Evolutionary conservation across 2,329 filamentous ascomycete species (phyloP).

Genomic region (Colletotrichum kahawae): DNA sequence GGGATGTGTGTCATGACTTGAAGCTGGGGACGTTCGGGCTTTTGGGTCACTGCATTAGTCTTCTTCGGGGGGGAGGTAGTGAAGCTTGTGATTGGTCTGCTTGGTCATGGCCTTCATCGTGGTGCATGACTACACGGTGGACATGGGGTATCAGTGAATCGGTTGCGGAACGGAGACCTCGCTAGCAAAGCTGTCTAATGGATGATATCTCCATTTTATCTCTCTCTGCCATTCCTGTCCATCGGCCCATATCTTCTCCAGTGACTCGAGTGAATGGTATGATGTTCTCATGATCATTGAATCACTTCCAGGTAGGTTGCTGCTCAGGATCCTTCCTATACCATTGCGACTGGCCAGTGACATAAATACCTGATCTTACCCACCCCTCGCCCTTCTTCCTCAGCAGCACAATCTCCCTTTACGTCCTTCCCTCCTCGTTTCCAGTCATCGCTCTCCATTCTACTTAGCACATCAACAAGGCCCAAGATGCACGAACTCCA

Average conservation of each 20-base stretch:
- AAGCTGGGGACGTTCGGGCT: too few relatives aligned
- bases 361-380: not conserved
- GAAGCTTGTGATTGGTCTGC: too few relatives aligned
- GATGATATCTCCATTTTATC: not conserved
- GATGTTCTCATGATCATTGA: too few relatives aligned
- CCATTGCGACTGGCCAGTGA: not conserved
- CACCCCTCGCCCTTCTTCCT: too few relatives aligned
- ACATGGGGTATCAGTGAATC: not conserved
- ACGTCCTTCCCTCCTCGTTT: not conserved
- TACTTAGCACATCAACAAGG: not conserved
- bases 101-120: not conserved
- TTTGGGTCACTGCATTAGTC: too few relatives aligned
- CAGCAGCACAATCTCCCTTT: not conserved
- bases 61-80: too few relatives aligned
- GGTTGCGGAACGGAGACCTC: fast-evolving
- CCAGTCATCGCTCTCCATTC: not conserved
- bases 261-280: not conserved
- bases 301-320: too few relatives aligned
- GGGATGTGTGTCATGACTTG: not conserved
- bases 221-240: not conserved
- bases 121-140: not conserved
- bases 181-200: not conserved
- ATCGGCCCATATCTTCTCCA: not conserved
- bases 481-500: not conserved
- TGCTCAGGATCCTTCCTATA: not conserved